Conservation (phyloP, 2,329 filamentous ascomycete genomes). For the Curvularia sp. region DNA sequence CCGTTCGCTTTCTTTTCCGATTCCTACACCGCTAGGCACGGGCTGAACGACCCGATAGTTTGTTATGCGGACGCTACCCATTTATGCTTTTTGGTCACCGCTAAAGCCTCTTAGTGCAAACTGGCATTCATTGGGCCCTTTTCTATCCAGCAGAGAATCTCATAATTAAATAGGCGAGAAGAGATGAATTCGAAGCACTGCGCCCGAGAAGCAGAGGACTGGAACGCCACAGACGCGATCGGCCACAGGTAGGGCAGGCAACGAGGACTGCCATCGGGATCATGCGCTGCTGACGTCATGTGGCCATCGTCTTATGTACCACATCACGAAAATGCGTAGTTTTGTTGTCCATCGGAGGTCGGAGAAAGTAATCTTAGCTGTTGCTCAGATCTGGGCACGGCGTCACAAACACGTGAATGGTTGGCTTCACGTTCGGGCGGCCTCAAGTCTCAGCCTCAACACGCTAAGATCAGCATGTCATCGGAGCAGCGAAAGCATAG, state of each 20-base stretch:
- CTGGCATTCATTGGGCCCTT: background rate
- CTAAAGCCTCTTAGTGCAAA: background rate
- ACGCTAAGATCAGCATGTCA: background rate
- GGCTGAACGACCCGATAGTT: slow-evolving; percentile 7
- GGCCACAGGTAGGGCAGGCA: slow-evolving; percentile 1
- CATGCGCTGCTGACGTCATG: slow-evolving; percentile 14
- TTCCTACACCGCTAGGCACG: slow-evolving; percentile 18
- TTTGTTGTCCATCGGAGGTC: slow-evolving; percentile 1
- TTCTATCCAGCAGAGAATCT: background rate
- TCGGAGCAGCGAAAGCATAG: slow-evolving; percentile 1
- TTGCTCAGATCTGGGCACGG: background rate
- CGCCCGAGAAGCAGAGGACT: background rate
- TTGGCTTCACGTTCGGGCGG: background rate
- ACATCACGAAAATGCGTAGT: slow-evolving; percentile 1
- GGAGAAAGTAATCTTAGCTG: background rate
- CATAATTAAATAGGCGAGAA: background rate
- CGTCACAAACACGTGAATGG: background rate
- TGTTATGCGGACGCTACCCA: slow-evolving; percentile 10
- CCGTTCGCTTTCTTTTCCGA: slow-evolving; percentile 15
- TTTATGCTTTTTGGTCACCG: slow-evolving; percentile 1
- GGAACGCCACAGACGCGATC: slow-evolving; percentile 3
- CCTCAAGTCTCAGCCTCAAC: background rate
- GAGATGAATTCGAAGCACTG: background rate
- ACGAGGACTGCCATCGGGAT: slow-evolving; percentile 3
- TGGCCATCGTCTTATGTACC: background rate